Conservation (phyloP, 257 asterid species). For the Verbascum thapsus region DNA sequence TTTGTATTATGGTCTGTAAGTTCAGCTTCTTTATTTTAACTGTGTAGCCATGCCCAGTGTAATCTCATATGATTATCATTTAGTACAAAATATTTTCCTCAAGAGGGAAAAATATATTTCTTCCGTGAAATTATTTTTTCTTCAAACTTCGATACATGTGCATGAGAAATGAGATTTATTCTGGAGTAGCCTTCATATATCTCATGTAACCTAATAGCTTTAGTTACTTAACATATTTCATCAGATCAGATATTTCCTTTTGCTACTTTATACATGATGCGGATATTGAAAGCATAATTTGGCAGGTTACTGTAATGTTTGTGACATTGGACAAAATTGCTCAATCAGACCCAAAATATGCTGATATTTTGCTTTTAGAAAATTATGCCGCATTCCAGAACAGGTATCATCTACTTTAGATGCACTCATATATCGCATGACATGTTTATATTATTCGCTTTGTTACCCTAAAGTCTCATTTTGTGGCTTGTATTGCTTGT, state of each 20-base stretch:
- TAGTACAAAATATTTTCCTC: constrained; percentile 10
- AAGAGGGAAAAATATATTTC: background rate
- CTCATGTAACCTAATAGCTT: constrained; percentile 15
- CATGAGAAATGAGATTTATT: constrained; percentile 10
- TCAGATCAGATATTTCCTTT: background rate
- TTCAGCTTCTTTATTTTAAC: constrained; percentile 12
- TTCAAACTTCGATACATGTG: background rate
- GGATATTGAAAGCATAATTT: constrained; percentile 35
- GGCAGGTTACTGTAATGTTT: constrained; percentile 97
- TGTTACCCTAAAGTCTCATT: background rate
- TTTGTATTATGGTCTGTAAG: background rate
- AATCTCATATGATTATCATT: constrained; percentile 8
- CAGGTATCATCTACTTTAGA: constrained; percentile 54
- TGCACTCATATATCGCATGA: constrained; percentile 5
- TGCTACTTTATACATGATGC: constrained; percentile 24
- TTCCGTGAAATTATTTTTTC: background rate
- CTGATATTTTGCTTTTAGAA: constrained; percentile 90
- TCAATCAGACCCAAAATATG: constrained; percentile 83
- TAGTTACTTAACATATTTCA: background rate
- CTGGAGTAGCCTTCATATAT: constrained; percentile 17
- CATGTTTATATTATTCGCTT: background rate
- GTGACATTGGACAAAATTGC: constrained; percentile 93
- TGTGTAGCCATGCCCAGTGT: constrained; percentile 11
- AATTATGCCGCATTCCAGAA: constrained; percentile 98
- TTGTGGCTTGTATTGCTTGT: constrained; percentile 13